Percentiles rank a stretch among this genome's conserved stretches.
Conservation (phyloP, 805 yeast species). For the Starmerella riodocensis region DNA sequence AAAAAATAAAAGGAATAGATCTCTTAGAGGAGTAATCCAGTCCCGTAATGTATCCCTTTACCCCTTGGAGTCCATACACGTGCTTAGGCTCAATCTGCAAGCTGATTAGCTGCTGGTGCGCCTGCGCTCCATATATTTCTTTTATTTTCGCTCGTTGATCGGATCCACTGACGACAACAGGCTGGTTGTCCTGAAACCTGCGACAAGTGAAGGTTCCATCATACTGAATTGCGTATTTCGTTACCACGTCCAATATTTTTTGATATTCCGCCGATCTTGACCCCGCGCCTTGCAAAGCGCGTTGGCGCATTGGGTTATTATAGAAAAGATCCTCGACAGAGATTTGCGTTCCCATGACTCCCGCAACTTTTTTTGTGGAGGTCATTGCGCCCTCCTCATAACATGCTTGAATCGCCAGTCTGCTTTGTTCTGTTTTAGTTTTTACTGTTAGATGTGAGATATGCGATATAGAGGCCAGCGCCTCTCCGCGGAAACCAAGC, state of each 20-base stretch:
- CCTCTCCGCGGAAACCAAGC: constrained; percentile 94
- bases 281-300: constrained; percentile 34
- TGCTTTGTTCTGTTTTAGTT: constrained; percentile 49
- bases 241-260: constrained; percentile 67
- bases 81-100: constrained; percentile 30
- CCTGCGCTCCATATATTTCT: constrained; percentile 51
- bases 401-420: constrained; percentile 59
- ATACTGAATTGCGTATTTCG: constrained; percentile 69
- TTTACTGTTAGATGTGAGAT: constrained; percentile 68
- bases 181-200: constrained; percentile 62
- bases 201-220: constrained; percentile 58
- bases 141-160: constrained; percentile 57
- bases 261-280: constrained; percentile 42
- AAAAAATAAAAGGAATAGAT: constrained; percentile 54
- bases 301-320: constrained; percentile 66
- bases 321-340: constrained; percentile 79
- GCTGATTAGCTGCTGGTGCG: constrained; percentile 52
- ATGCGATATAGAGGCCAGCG: constrained; percentile 86
- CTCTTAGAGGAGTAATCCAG: constrained; percentile 62
- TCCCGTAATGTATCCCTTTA: constrained; percentile 52
- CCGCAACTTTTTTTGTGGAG: constrained; percentile 58
- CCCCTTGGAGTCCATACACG: constrained; percentile 38
- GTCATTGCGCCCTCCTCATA: constrained; percentile 54
- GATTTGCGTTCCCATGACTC: constrained; percentile 74
- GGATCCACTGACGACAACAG: constrained; percentile 40